Conservation (phyloP, 2,329 filamentous ascomycete genomes). For the Aspergillus flavus region DNA sequence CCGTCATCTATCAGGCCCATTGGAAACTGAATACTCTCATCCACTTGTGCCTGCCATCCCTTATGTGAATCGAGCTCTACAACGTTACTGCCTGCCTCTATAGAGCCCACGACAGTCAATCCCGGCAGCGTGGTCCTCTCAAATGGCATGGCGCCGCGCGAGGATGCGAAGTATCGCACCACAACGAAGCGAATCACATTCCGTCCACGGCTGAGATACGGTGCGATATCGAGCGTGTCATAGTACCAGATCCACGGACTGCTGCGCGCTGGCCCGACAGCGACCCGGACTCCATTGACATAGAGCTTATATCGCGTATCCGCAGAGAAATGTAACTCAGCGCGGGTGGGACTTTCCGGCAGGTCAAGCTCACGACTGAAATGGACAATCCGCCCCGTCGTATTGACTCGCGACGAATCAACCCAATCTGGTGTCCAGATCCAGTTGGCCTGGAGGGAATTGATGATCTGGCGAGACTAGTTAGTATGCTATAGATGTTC, state of each 20-base stretch:
- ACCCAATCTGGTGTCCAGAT: constrained; percentile 17
- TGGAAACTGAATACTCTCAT: constrained; percentile 26
- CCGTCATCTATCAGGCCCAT: constrained; percentile 39
- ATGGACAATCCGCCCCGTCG: constrained; percentile 10
- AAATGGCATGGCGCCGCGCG: constrained; percentile 34
- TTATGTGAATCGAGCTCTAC: constrained; percentile 18
- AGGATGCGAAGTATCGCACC: constrained; percentile 30
- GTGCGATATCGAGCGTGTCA: constrained; percentile 32
- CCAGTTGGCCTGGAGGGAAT: constrained; percentile 17
- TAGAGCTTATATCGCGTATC: constrained; percentile 49
- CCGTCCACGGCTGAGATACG: constrained; percentile 22
- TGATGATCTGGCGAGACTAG: constrained; percentile 12
- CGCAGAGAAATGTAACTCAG: constrained; percentile 25
- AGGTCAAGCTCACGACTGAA: constrained; percentile 9
- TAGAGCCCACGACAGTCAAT: constrained; percentile 29
- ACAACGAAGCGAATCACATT: constrained; percentile 30
- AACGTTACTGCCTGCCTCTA: constrained; percentile 14
- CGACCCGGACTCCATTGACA: constrained; percentile 41
- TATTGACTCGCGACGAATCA: constrained; percentile 13
- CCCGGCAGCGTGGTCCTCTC: constrained; percentile 31
- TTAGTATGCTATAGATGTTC: neutral
- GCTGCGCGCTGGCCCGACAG: constrained; percentile 42
- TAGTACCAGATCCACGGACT: constrained; percentile 39
- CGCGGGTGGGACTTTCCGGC: neutral
- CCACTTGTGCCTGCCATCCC: constrained; percentile 22